These are phyloP conservation scores for Aurifilum marmelostoma DNA, from an alignment of 2,329 filamentous ascomycete genomes.

Conservation along the genomic window DNA sequence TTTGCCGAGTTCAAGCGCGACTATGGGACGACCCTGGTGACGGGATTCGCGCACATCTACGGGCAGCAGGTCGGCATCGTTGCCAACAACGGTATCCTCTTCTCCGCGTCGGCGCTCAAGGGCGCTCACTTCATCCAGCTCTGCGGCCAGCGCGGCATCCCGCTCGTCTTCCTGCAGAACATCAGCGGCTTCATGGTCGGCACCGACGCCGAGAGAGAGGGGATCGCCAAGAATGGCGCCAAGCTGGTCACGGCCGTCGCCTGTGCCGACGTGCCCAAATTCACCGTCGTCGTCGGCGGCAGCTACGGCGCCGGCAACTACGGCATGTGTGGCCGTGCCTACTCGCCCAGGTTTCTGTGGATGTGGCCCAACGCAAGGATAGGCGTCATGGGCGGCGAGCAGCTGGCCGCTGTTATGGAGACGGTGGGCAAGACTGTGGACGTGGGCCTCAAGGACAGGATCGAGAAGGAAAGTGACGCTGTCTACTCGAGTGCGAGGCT, in stretches of 20 bases:
- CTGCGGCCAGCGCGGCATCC: slow-evolving; percentile 86
- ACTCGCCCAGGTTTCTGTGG: slow-evolving; percentile 88
- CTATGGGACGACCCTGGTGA: slow-evolving; percentile 88
- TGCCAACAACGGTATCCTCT: slow-evolving; percentile 94
- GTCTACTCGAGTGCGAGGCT: slow-evolving; percentile 85
- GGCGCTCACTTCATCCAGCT: slow-evolving; percentile 97
- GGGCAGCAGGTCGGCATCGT: slow-evolving; percentile 90
- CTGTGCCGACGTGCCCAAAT: slow-evolving; percentile 92
- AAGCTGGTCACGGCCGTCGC: slow-evolving; percentile 96
- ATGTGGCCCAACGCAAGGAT: slow-evolving; percentile 98
- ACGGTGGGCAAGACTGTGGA: slow-evolving; percentile 85
- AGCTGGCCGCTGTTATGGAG: slow-evolving; percentile 91
- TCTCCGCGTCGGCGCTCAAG: slow-evolving; percentile 86
- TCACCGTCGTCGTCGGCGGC: slow-evolving; percentile 93
- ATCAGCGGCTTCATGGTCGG: slow-evolving; percentile 99
- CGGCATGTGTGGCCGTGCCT: slow-evolving; percentile 96
- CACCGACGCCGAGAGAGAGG: slow-evolving; percentile 85
- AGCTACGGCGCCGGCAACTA: slow-evolving; percentile 96
- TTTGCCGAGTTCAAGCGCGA: slow-evolving; percentile 95
- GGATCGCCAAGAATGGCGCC: slow-evolving; percentile 96
- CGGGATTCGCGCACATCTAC: slow-evolving; percentile 88
- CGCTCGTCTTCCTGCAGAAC: slow-evolving; percentile 92
- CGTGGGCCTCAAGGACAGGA: slow-evolving; percentile 77
- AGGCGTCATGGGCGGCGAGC: slow-evolving; percentile 94
- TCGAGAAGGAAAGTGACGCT: slow-evolving; percentile 88